These are phyloP conservation scores for Globisporangium takayamanum DNA, from an alignment of 352 stramenopile genomes.

Conservation along the genomic window DNA sequence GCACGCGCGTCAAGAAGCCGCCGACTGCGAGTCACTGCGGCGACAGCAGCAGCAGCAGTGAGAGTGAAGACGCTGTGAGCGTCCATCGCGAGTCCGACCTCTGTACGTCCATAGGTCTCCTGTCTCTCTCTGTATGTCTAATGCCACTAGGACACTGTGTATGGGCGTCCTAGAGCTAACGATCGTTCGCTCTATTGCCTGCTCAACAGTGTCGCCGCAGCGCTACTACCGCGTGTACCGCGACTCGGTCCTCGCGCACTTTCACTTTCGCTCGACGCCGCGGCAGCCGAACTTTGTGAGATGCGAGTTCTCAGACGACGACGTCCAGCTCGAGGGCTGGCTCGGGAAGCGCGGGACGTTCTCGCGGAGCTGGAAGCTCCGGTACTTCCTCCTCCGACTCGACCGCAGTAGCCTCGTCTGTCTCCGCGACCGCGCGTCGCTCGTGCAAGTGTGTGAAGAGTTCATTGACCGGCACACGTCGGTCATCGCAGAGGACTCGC, in stretches of 20 bases:
- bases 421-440: constrained; percentile 62
- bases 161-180: neutral
- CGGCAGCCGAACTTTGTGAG: constrained; percentile 39
- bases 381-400: constrained; percentile 68
- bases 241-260: constrained; percentile 58
- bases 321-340: constrained; percentile 76
- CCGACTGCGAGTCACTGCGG: constrained; percentile 5
- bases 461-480: constrained; percentile 76
- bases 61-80: neutral
- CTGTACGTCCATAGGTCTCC: neutral
- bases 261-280: constrained; percentile 39
- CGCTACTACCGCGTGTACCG: constrained; percentile 70
- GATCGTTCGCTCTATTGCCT: neutral
- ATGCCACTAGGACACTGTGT: neutral
- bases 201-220: constrained; percentile 2
- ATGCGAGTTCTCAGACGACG: constrained; percentile 59
- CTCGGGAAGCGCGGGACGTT: constrained; percentile 56
- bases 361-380: constrained; percentile 80
- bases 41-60: constrained; percentile 3
- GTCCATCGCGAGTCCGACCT: neutral
- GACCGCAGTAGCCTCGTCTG: constrained; percentile 73
- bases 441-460: constrained; percentile 64
- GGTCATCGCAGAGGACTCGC: constrained; percentile 47
- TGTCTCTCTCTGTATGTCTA: neutral
- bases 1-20: constrained; percentile 62